Percentiles rank a stretch among this genome's conserved stretches.
phyloP scores from a whole-genome alignment of 1,284 basidiomycete genomes.

The Ceratobasidium sp. region DNA sequence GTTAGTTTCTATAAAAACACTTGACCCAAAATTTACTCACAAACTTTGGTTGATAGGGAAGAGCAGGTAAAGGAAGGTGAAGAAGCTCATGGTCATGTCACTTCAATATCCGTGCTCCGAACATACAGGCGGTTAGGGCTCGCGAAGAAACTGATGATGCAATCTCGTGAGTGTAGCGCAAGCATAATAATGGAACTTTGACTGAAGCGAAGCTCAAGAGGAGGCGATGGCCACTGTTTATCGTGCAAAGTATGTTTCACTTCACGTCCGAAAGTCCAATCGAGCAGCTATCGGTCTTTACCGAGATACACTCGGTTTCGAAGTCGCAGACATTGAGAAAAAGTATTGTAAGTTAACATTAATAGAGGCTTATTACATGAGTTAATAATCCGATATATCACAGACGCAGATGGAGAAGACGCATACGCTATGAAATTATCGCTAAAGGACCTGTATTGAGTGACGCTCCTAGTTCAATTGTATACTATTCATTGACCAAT shows the following conservation, averaged over 20 bases:
- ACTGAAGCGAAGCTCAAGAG: constrained; percentile 64
- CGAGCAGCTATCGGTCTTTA: constrained; percentile 87
- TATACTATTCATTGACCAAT: constrained; percentile 13
- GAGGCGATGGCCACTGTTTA: constrained; percentile 90
- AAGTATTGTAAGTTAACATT: constrained; percentile 79
- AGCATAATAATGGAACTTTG: constrained; percentile 21
- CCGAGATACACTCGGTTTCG: constrained; percentile 86
- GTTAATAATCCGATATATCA: constrained; percentile 25
- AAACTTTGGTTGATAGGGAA: constrained; percentile 65
- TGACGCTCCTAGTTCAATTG: not conserved
- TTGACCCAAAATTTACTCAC: constrained; percentile 28
- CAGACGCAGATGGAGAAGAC: constrained; percentile 94
- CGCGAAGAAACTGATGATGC: constrained; percentile 89
- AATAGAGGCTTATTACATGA: constrained; percentile 3
- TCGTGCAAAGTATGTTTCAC: constrained; percentile 79
- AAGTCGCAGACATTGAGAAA: constrained; percentile 80
- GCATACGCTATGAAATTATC: constrained; percentile 89
- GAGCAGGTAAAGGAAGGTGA: constrained; percentile 75
- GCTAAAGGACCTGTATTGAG: constrained; percentile 59
- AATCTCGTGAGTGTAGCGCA: constrained; percentile 76
- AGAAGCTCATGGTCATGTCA: constrained; percentile 87
- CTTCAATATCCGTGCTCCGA: constrained; percentile 90
- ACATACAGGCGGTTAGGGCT: constrained; percentile 88
- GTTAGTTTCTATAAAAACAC: constrained; percentile 60
- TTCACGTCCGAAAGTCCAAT: constrained; percentile 92